These are phyloP conservation scores for Heritiera fomes DNA, from an alignment of 345 rosid genomes.

Conservation along the genomic window DNA sequence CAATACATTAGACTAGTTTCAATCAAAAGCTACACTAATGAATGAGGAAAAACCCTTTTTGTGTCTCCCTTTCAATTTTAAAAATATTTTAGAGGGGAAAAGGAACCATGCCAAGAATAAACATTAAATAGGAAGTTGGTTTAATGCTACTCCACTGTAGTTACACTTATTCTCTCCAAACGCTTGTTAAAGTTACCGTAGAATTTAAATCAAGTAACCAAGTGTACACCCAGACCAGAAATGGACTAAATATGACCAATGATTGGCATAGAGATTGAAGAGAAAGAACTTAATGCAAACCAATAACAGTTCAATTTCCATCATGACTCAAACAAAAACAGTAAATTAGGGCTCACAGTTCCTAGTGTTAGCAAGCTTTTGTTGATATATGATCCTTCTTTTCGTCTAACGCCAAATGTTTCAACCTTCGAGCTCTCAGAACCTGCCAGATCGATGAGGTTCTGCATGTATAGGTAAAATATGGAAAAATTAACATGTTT, in stretches of 20 bases:
- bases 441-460: no score
- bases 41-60: neutral
- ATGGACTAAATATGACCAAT: constrained; percentile 6
- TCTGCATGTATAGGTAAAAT: no score
- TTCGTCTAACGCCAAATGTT: no score
- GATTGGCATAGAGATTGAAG: constrained; percentile 3
- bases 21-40: neutral
- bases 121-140: neutral
- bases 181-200: neutral
- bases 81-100: neutral
- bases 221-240: constrained; percentile 1
- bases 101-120: neutral
- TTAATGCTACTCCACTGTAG: neutral
- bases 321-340: no score
- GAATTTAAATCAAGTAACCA: constrained; percentile 5
- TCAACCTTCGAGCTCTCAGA: no score
- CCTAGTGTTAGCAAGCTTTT: no score
- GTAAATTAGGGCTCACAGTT: no score
- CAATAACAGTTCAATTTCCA: no score
- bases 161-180: neutral
- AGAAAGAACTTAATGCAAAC: neutral
- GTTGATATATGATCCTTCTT: no score
- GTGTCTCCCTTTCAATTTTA: neutral
- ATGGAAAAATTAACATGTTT: no score
- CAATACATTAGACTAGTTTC: neutral